Evolutionary conservation across 1,284 basidiomycete species (phyloP), one percentile per base, ranked within the genome.

Genomic region (Earliella scabrosa): DNA sequence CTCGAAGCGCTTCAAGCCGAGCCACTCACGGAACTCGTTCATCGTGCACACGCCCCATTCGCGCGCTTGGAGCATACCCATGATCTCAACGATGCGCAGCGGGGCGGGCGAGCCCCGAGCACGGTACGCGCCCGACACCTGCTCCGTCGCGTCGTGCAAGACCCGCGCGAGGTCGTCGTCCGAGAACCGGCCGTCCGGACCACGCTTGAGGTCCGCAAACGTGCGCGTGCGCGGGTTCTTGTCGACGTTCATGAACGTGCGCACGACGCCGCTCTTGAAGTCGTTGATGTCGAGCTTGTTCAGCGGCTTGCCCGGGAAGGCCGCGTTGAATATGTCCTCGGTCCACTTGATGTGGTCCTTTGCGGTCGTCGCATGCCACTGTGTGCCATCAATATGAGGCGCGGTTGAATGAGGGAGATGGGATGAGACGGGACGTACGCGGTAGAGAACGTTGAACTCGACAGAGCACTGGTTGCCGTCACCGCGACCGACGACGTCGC

Each of bases 401-500:
- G n/a, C n/a, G 13, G 26, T 45, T 31, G 16, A 32, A 21, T 1
- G 21, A 18, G 11, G 18, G 16, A 45, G 23, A 24, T 26, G 11
- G 18, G 14, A 32, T 16, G 18, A 36, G 4, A 18, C 7, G 23
- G 10, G 18, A 62, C 68, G 52, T 63, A 69, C 68, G 43, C 83
- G 75, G 68, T 90, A 91, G 14, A 90, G 72, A 7, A 88, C 73
- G 65, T 89, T 90, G 73, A 90, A 90, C 69, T 93, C 91, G 47
- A 91, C 71, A 0, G 87, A 87, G 58, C 83, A 81, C 44, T 82
- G 82, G 65, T 92, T 93, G 36, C 91, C 90, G 65, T 84, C 75
- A 23, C 90, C 90, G 16, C 82, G 80, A 27, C 80, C 78, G n/a
- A 82, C 70, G 56, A 82, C 70, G 9, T 76, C 72, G 59, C 85